A percentile compares a stretch with the other conserved stretches of the same genome.
Conservation (phyloP, 1,284 basidiomycete genomes). For the Ceratobasidium sp. region DNA sequence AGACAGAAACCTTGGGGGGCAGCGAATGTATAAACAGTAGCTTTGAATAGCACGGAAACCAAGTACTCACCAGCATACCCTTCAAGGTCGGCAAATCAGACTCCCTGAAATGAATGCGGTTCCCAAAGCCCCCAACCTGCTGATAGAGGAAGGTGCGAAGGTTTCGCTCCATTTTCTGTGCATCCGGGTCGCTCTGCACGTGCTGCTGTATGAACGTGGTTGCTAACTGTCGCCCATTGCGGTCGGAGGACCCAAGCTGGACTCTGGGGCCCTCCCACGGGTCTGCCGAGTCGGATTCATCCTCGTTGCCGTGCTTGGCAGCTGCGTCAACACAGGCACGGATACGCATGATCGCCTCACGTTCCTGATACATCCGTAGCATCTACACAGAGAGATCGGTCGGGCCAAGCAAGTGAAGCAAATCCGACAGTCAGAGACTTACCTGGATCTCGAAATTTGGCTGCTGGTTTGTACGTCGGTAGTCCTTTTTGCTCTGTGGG, state of each 20-base stretch:
- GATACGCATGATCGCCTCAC: background rate
- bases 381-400: background rate
- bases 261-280: no score
- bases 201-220: no score
- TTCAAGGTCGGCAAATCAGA: background rate
- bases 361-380: slow-evolving; percentile 1
- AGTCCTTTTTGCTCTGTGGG: slow-evolving; percentile 16
- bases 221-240: no score
- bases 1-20: background rate
- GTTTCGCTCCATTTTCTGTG: background rate
- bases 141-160: slow-evolving; percentile 1
- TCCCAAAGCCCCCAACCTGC: background rate
- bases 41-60: background rate
- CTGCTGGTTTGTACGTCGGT: background rate
- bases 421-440: background rate
- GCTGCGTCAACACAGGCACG: background rate
- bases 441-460: background rate
- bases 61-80: background rate
- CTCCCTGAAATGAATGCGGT: background rate
- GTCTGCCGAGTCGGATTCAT: background rate
- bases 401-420: no score
- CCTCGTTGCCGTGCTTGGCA: background rate
- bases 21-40: no score
- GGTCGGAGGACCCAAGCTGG: no score
- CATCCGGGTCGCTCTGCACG: background rate